Conservation (phyloP, 2,329 filamentous ascomycete genomes). For the Ilyonectria robusta region DNA sequence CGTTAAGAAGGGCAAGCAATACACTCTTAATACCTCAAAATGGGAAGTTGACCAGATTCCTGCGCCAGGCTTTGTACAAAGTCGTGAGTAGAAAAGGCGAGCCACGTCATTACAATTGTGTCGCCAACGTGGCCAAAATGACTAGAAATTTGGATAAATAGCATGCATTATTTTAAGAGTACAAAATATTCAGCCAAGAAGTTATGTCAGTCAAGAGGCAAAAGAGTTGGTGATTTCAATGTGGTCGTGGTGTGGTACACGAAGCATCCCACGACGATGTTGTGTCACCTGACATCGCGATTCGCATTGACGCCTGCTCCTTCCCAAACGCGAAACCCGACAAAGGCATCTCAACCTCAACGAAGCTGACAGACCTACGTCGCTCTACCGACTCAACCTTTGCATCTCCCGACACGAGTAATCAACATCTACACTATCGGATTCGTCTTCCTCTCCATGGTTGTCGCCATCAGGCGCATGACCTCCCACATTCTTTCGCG, state of each 20-base stretch:
- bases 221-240: no score
- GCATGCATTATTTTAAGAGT: not conserved
- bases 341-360: constrained; percentile 28
- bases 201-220: not conserved
- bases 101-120: not conserved
- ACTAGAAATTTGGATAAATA: not conserved
- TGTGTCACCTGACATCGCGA: constrained; percentile 50
- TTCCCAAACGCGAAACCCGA: constrained; percentile 23
- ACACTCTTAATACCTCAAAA: no score
- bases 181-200: no score
- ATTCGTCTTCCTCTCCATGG: not conserved
- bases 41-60: no score
- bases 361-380: constrained; percentile 15
- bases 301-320: constrained; percentile 25
- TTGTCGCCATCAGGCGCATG: constrained; percentile 2
- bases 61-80: no score
- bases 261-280: constrained; percentile 16
- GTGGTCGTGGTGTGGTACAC: not conserved
- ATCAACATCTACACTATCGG: not conserved
- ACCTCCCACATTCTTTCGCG: constrained; percentile 11
- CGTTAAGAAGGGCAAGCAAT: no score
- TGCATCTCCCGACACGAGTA: not conserved
- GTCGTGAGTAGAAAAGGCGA: not conserved
- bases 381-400: not conserved
- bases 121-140: not conserved